Base-by-base conservation (phyloP, 1,139 yeast genomes). In the Debaryomycetaceae sp. region DNA sequence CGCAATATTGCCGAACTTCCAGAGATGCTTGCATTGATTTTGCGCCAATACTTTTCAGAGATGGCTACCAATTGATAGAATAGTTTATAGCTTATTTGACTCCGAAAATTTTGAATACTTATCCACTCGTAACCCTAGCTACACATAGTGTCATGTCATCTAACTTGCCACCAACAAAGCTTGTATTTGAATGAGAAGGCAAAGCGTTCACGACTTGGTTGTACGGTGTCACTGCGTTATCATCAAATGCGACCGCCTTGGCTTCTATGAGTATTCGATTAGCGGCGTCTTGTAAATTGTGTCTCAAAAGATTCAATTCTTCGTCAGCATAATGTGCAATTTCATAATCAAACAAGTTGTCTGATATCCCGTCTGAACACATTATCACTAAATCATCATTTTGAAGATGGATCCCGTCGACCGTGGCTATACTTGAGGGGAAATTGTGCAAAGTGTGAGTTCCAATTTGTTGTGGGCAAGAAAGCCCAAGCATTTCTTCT, bases 11-110 rank as follows among this genome's bases (percentile, higher is more conserved):
- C 69, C 27, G 97, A 90, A 55, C 67, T 92, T 30, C 98, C 99
- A 14, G 85, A 80, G 45, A 86, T 92, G 78, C 67, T 92, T 38
- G 76, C 96, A 3, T 64, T 81, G 43, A 87, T 92, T 37, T 64
- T 92, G 39, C 75, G 97, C 46, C 98, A 92, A 51, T 92, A 83
- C 56, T 92, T 90, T 53, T 64, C 86, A 2, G 94, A 85, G 47
- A 51, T 57, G 37, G 58, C 68, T 5, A 48, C 58, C 25, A 37
- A 18, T 18, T 15, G 21, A 21, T 20, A 20, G 13, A 22, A 6
- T 5, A 14, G 15, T 18, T 26, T 16, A 13, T 22, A 7, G n/a
- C 15, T 7, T 19, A 12, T 22, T 13, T 15, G 22, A 16, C 14
- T 25, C 10, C 12, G 13, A 25, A 18, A 15, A 15, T n/a, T 26